phyloP scores from a whole-genome alignment of 768 basidiomycete species.

The Tephrocybe sp. region DNA sequence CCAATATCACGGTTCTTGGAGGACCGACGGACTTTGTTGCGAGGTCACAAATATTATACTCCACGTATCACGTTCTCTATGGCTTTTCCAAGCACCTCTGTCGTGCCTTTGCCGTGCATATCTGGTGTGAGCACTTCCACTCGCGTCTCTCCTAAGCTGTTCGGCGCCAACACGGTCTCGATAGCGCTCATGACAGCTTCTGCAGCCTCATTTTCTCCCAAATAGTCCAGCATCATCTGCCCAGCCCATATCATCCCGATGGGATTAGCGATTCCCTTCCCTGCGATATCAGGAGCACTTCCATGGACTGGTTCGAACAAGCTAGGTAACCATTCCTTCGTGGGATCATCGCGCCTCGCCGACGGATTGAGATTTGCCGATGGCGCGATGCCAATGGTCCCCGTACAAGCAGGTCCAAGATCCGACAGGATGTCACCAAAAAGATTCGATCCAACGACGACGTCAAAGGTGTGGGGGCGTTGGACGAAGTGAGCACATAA shows the following conservation, averaged over 20 bases:
- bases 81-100: conserved; percentile 31
- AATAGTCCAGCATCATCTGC: conserved; percentile 52
- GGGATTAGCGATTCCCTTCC: conserved; percentile 54
- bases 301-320: conserved; percentile 60
- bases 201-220: conserved; percentile 41
- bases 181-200: conserved; percentile 40
- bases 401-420: conserved; percentile 53
- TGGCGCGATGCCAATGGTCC: conserved; percentile 57
- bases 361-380: conserved; percentile 50
- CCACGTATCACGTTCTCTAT: conserved; percentile 27
- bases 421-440: conserved; percentile 59
- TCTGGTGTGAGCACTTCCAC: conserved; percentile 35
- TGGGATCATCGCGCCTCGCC: conserved; percentile 29
- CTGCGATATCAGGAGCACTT: conserved; percentile 57
- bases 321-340: conserved; percentile 43
- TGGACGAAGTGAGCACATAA: conserved; percentile 46
- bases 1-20: too few relatives aligned
- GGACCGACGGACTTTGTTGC: too few relatives aligned
- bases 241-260: conserved; percentile 58
- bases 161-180: conserved; percentile 32
- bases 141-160: conserved; percentile 22
- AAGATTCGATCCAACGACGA: conserved; percentile 55
- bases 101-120: conserved; percentile 37
- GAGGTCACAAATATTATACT: background rate
- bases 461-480: conserved; percentile 53